Percentiles rank a stretch among this genome's conserved stretches.
These are phyloP conservation scores for Naganishia cerealis DNA, from an alignment of 1,284 basidiomycete species.

Conservation along the genomic window DNA sequence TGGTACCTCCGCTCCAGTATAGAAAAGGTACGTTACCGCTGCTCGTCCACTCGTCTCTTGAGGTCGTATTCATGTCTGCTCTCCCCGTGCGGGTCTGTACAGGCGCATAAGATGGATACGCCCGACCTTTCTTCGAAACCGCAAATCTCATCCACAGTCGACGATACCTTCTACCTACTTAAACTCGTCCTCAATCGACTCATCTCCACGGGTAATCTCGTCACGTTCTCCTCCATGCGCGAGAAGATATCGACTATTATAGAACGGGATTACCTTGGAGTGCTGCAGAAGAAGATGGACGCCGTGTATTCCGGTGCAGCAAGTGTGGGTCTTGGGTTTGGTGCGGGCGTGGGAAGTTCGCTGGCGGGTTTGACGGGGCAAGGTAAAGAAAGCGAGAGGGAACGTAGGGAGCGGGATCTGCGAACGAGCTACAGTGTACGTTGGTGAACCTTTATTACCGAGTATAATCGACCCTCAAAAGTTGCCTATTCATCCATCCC, in stretches of 20 bases:
- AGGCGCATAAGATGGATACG: constrained; percentile 62
- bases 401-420: constrained; percentile 75
- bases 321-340: constrained; percentile 47
- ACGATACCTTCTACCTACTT: constrained; percentile 90
- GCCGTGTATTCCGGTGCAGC: constrained; percentile 66
- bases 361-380: constrained; percentile 55
- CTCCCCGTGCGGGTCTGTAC: constrained; percentile 13
- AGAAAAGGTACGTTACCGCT: constrained; percentile 67
- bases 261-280: constrained; percentile 74
- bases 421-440: constrained; percentile 75
- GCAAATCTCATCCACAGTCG: constrained; percentile 67
- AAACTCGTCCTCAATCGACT: constrained; percentile 76
- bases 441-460: constrained; percentile 30
- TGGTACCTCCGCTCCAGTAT: constrained; percentile 89
- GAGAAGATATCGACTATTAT: constrained; percentile 69
- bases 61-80: constrained; percentile 14
- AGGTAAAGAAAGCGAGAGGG: constrained; percentile 57
- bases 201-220: constrained; percentile 69
- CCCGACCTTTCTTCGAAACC: constrained; percentile 64
- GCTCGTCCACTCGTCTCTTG: not conserved
- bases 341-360: constrained; percentile 49
- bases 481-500: not conserved
- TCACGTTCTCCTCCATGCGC: constrained; percentile 63
- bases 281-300: constrained; percentile 79
- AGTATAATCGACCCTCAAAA: not conserved